These are phyloP conservation scores for Mucor irregularis DNA, from an alignment of 371 early-diverging fungal species.

Conservation along the genomic window DNA sequence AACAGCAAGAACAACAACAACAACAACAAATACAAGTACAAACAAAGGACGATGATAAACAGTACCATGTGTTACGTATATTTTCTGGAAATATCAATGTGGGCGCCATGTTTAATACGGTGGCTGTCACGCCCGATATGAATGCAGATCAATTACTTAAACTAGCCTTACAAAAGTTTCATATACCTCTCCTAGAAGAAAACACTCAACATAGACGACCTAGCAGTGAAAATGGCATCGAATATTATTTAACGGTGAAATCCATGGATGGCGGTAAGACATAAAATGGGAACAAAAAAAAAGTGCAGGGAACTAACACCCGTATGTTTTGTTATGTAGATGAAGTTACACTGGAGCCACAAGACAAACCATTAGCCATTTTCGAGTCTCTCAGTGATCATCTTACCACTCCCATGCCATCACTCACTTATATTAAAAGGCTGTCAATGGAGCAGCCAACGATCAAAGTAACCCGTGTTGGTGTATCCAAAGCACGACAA, in stretches of 20 bases:
- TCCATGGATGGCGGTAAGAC: constrained; percentile 60
- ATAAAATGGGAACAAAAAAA: neutral
- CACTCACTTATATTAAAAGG: constrained; percentile 40
- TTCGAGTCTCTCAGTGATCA: constrained; percentile 62
- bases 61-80: constrained; percentile 46
- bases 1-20: neutral
- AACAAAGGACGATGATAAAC: constrained; percentile 12
- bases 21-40: too few relatives aligned
- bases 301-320: too few relatives aligned
- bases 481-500: constrained; percentile 35
- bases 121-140: constrained; percentile 54
- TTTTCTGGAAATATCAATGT: constrained; percentile 65
- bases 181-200: constrained; percentile 45
- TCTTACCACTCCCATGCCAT: constrained; percentile 63
- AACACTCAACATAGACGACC: constrained; percentile 9
- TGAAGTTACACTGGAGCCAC: constrained; percentile 55
- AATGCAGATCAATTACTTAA: constrained; percentile 60
- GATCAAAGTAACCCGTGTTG: constrained; percentile 36
- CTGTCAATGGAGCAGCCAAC: constrained; percentile 34
- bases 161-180: constrained; percentile 58
- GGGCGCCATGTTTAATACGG: constrained; percentile 58
- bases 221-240: constrained; percentile 40
- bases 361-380: constrained; percentile 63
- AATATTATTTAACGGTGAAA: constrained; percentile 63
- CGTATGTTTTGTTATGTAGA: constrained; percentile 31